These are phyloP conservation scores for Coelastrella sp. DNA, from an alignment of 139 green algal species.

Conservation along the genomic window DNA sequence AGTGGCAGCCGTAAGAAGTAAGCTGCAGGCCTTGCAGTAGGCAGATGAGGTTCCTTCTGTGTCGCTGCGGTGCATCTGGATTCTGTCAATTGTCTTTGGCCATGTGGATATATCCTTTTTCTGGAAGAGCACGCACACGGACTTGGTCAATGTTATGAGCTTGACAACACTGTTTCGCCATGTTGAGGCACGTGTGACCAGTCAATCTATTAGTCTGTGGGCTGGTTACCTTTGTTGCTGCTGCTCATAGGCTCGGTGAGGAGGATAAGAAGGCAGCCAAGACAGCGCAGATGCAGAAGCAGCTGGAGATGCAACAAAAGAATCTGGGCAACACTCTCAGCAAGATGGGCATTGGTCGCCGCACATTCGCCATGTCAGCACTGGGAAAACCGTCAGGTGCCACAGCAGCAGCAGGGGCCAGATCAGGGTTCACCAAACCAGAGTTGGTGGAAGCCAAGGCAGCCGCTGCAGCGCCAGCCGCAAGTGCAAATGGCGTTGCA, in stretches of 20 bases:
- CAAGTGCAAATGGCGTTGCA: not conserved
- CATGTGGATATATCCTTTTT: too few relatives aligned
- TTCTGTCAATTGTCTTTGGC: too few relatives aligned
- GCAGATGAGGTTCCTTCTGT: too few relatives aligned
- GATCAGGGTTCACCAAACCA: constrained; percentile 17
- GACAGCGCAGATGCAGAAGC: not conserved
- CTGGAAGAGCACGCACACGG: too few relatives aligned
- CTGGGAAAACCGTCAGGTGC: constrained; percentile 1
- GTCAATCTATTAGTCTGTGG: too few relatives aligned
- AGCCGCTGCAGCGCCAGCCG: constrained; percentile 30
- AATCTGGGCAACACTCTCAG: constrained; percentile 20
- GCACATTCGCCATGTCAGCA: constrained; percentile 6
- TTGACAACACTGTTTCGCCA: not conserved
- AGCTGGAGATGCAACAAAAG: constrained; percentile 28
- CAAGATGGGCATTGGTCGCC: constrained; percentile 37
- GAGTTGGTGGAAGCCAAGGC: constrained; percentile 25
- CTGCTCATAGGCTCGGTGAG: constrained; percentile 24
- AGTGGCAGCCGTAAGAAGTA: constrained; percentile 30
- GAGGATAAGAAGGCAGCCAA: constrained; percentile 27
- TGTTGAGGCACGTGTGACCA: not conserved
- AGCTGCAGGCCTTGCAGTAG: not conserved
- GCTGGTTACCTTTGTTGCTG: too few relatives aligned
- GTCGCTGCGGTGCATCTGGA: not conserved
- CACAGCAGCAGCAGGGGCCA: not conserved
- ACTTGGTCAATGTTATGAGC: too few relatives aligned